These are phyloP conservation scores for Eustoma russellianum DNA, from an alignment of 257 asterid species.

Conservation along the genomic window DNA sequence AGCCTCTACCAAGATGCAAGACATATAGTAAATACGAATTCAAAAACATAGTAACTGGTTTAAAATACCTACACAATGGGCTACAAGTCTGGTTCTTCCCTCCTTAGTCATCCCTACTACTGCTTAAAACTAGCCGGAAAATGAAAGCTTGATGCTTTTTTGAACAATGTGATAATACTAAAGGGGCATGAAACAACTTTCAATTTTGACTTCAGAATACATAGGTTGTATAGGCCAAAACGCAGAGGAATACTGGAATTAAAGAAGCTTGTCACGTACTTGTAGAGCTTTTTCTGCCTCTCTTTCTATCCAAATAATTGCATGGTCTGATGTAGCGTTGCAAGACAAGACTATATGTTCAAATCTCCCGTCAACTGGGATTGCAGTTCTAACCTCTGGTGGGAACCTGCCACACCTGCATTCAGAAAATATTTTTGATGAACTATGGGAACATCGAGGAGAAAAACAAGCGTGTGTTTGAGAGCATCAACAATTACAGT, in stretches of 20 bases:
- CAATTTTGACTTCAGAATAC: no score
- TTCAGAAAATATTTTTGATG: background rate
- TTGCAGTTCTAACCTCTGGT: conserved; percentile 92
- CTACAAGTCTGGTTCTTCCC: no score
- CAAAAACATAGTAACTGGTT: no score
- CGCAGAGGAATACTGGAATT: background rate
- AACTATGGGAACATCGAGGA: no score
- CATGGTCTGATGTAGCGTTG: conserved; percentile 93
- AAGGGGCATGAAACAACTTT: no score
- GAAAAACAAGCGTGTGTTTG: background rate
- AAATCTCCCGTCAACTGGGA: conserved; percentile 95
- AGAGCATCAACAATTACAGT: background rate
- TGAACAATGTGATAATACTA: no score
- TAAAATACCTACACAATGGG: no score
- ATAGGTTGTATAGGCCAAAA: no score
- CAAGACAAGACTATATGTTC: conserved; percentile 91
- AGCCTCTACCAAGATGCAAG: conserved; percentile 32
- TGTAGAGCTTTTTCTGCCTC: conserved; percentile 72
- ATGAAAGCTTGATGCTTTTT: no score
- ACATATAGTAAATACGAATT: no score
- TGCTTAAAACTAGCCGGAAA: no score
- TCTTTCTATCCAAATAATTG: conserved; percentile 79
- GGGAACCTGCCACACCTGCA: conserved; percentile 92
- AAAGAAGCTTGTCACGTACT: conserved; percentile 31
- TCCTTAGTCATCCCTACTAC: no score